Percentiles rank a stretch among this genome's conserved stretches.
These are phyloP conservation scores for Brassica cretica DNA, from an alignment of 345 rosid species.

Conservation along the genomic window DNA sequence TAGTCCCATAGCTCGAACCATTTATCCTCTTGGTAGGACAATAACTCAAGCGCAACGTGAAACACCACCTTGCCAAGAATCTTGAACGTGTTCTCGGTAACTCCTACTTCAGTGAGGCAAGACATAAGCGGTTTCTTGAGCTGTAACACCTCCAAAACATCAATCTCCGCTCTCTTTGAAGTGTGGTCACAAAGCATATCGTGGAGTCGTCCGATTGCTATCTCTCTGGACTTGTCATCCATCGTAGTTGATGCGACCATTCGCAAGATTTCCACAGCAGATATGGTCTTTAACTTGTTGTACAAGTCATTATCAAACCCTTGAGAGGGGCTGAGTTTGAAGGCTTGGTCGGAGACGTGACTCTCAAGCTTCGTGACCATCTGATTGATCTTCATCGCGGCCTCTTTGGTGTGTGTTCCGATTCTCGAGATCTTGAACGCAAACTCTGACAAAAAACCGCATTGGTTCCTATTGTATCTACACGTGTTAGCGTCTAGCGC, in stretches of 20 bases:
- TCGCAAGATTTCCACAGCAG: neutral
- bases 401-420: neutral
- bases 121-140: neutral
- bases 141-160: neutral
- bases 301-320: neutral
- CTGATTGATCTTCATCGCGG: neutral
- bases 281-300: neutral
- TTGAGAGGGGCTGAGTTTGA: neutral
- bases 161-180: neutral
- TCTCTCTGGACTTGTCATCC: neutral
- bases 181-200: neutral
- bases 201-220: neutral
- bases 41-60: neutral
- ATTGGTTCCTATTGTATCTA: neutral
- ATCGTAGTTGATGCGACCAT: neutral
- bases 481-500: neutral
- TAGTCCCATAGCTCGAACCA: neutral
- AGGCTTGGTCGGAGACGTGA: neutral
- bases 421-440: neutral
- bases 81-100: conserved; percentile 3
- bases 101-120: neutral
- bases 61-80: neutral
- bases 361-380: neutral
- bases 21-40: neutral
- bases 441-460: neutral